Evolutionary conservation across 75 land plant species (phyloP), one percentile per base, ranked within the genome.

Genomic region (Ceratopteris richardii): DNA sequence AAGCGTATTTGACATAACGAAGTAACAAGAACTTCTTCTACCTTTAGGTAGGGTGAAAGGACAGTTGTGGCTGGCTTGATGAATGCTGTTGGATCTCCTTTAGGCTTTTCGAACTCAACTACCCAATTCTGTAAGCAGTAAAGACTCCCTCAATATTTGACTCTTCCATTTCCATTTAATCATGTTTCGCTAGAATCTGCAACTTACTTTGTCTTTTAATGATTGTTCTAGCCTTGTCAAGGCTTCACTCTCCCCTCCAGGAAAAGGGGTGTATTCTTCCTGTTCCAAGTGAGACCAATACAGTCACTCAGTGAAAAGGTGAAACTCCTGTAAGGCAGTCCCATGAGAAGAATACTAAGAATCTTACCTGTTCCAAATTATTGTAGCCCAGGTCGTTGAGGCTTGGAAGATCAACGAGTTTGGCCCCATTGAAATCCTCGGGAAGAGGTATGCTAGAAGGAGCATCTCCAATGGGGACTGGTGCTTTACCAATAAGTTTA

Each of bases 1-100:
- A 40, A 9, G 14, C 42, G 42, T 14, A 40, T 10, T 14, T 12
- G 18, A 51, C 10, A 10, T 51, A 22, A 12, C n/a, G 11, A 22
- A 22, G 18, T 18, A 10, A n/a, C n/a, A n/a, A n/a, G n/a, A n/a
- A n/a, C n/a, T n/a, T n/a, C n/a, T n/a, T n/a, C 71, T 51, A 80
- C 97, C 77, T 91, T 91, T 66, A 91, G 66, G 59, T 87, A 91
- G n/a, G 97, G 93, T 43, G 97, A 91, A 29, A 91, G 54, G 29
- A 84, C 85, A 58, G 97, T 91, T 29, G 97, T 91, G 53, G 92
- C 92, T 25, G 97, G 93, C 57, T 84, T 84, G 29, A 84, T 48
- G 59, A 84, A 91, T 28, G 93, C 83, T 71, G 97, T 81, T 53
- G 93, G 97, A 61, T 91, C 75, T 10, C 93, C 93, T 66, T 87